These are phyloP conservation scores for Lecanicillium sp. DNA, from an alignment of 2,329 filamentous ascomycete genomes.

Conservation along the genomic window DNA sequence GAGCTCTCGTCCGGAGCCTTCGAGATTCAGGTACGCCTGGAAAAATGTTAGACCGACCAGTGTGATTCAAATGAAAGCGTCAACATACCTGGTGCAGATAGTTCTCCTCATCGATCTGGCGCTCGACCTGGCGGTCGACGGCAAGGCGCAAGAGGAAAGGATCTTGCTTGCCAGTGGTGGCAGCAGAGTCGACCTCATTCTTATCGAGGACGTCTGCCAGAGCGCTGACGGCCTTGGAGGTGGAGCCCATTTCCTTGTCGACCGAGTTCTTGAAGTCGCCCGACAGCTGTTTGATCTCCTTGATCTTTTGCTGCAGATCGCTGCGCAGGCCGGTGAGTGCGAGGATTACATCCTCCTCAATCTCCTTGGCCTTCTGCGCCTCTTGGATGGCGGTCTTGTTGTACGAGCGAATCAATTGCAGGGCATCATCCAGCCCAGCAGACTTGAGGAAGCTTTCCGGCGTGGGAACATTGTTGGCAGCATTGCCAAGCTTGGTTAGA, in stretches of 20 bases:
- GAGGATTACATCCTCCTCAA: conserved; percentile 85
- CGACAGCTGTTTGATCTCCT: conserved; percentile 90
- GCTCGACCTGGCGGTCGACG: conserved; percentile 86
- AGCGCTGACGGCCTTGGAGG: conserved; percentile 69
- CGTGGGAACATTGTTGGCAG: conserved; percentile 71
- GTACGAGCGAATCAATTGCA: conserved; percentile 72
- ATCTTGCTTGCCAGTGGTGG: conserved; percentile 77
- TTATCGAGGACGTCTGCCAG: conserved; percentile 78
- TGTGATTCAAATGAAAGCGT: not conserved
- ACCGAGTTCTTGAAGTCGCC: conserved; percentile 97
- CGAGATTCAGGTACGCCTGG: conserved; percentile 88
- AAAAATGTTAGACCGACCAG: conserved; percentile 17
- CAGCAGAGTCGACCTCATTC: conserved; percentile 68
- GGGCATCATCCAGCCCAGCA: conserved; percentile 82
- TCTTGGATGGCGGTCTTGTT: conserved; percentile 76
- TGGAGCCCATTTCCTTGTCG: conserved; percentile 87
- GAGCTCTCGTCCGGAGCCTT: conserved; percentile 87
- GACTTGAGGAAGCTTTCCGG: conserved; percentile 72
- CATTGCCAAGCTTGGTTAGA: conserved; percentile 73
- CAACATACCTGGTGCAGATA: conserved; percentile 77
- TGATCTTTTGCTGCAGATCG: conserved; percentile 92
- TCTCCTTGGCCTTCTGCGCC: conserved; percentile 81
- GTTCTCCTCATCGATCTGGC: conserved; percentile 93
- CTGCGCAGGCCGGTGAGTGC: conserved; percentile 79
- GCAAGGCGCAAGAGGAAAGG: conserved; percentile 81